Base-by-base conservation (phyloP, 352 stramenopile genomes). In the Pythium myriotylum region DNA sequence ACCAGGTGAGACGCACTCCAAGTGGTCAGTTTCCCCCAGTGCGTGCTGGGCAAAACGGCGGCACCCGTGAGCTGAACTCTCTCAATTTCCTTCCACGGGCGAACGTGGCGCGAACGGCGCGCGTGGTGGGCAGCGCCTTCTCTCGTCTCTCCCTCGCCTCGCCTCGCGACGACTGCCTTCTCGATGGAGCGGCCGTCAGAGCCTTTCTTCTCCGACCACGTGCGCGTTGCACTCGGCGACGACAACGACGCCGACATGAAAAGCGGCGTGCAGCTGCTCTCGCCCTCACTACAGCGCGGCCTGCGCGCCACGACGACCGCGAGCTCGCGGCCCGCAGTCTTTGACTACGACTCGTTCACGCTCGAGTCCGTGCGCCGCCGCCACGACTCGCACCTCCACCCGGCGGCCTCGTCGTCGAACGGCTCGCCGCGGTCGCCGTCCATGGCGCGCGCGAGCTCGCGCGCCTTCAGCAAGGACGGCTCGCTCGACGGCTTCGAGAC, bases 291-390 rank as follows among this genome's bases (percentile, higher is more conserved):
- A 5, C 60, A 67, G 19, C 59, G 43, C n/a, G 51, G 42, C 9
- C 43, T 67, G 49, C 59, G 50, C 20, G 35, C 41, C 16, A 45
- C 47, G 26, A 58, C 37, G 19, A 52, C 22, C 26, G 32, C 39
- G 3, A 33, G 5, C n/a, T n/a, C 4, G 23, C 37, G 17, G 27
- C 20, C 47, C 7, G 45, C 58, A 0, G 48, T 59, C 20, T 67
- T 67, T 20, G 71, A 84, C 32, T 83, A 79, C 47, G 73, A 87
- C 39, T 54, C 58, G 23, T 83, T 84, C 62, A 87, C 77, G 26
- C 48, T 83, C 33, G 75, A 73, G 24, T 67, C 77, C 2, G 73
- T 87, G 52, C 68, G 60, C 16, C 27, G 48, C 37, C 47, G 57
- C 60, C 23, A 64, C 37, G 41, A 59, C n/a, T 48, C 19, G 27